Percentiles rank a stretch among this genome's conserved stretches.
Conservation (phyloP, 2,329 filamentous ascomycete genomes). For the Allantophomopsis lycopodina region DNA sequence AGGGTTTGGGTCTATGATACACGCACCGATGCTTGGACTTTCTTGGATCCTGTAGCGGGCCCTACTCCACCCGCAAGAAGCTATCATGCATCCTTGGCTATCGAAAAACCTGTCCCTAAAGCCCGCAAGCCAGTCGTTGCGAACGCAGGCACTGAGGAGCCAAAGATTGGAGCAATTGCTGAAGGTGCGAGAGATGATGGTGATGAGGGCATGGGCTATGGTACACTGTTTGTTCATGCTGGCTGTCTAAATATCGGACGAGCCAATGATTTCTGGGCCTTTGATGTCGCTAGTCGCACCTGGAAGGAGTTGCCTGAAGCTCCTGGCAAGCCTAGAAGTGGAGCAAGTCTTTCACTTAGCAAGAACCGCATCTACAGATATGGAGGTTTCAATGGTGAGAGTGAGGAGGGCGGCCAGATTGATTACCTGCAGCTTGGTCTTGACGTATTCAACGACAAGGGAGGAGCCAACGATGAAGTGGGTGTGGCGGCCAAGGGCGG, state of each 20-base stretch:
- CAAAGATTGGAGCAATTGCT: constrained; percentile 41
- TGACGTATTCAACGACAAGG: constrained; percentile 38
- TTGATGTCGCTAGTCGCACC: constrained; percentile 45
- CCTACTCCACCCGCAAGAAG: constrained; percentile 50
- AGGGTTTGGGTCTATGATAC: constrained; percentile 67
- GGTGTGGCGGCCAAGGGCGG: constrained; percentile 31
- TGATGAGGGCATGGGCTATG: constrained; percentile 47
- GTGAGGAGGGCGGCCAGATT: constrained; percentile 56
- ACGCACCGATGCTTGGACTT: constrained; percentile 46
- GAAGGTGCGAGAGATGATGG: constrained; percentile 40
- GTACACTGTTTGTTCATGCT: constrained; percentile 64
- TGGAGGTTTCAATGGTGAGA: constrained; percentile 63
- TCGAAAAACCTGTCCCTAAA: constrained; percentile 30
- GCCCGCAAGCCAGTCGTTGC: constrained; percentile 10
- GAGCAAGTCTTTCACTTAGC: constrained; percentile 50
- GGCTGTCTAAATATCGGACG: constrained; percentile 53
- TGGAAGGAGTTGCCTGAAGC: constrained; percentile 60
- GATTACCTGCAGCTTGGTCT: constrained; percentile 49
- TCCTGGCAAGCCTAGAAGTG: constrained; percentile 52
- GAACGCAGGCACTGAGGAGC: constrained; percentile 27
- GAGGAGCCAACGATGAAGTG: constrained; percentile 29
- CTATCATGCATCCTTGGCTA: constrained; percentile 51
- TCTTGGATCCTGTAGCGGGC: constrained; percentile 39
- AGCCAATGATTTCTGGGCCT: constrained; percentile 62
- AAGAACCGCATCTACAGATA: constrained; percentile 60